Evolutionary conservation across 345 rosid genomes (phyloP).

Genomic region (Gossypioides kirkii): DNA sequence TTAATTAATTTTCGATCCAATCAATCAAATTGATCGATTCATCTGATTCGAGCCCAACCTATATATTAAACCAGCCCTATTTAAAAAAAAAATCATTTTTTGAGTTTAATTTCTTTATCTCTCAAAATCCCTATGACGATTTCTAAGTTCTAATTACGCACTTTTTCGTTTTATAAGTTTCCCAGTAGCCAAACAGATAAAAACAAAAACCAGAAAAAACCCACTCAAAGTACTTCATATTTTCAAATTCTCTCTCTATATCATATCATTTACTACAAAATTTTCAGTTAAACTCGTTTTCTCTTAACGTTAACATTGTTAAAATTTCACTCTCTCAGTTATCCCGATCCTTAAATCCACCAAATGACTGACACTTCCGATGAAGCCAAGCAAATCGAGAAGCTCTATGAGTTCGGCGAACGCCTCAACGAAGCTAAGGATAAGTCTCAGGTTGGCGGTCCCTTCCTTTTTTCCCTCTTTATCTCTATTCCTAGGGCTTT

Average conservation of each 20-base stretch:
- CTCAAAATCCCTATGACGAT: too few relatives aligned
- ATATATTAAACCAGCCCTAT: too few relatives aligned
- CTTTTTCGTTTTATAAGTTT: too few relatives aligned
- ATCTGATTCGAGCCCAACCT: fast-evolving
- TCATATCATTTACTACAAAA: not conserved
- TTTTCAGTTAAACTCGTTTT: not conserved
- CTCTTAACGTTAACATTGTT: slow-evolving; percentile 12
- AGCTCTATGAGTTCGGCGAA: slow-evolving; percentile 95
- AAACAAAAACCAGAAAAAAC: not conserved
- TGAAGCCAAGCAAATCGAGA: slow-evolving; percentile 77
- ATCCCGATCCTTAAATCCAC: slow-evolving; percentile 3
- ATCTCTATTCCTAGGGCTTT: slow-evolving; percentile 24
- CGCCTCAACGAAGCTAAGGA: slow-evolving; percentile 91
- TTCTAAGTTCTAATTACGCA: too few relatives aligned
- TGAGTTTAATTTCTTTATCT: too few relatives aligned
- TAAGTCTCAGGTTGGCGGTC: slow-evolving; percentile 63
- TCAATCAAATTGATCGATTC: too few relatives aligned
- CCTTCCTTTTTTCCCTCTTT: not conserved
- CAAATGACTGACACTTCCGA: slow-evolving; percentile 65
- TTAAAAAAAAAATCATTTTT: too few relatives aligned
- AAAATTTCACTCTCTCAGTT: slow-evolving; percentile 36
- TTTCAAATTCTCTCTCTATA: not conserved
- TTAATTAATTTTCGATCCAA: too few relatives aligned
- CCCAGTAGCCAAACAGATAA: too few relatives aligned
- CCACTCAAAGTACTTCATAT: not conserved